Conservation (phyloP, 1,284 basidiomycete genomes). For the Kwoniella shivajii region DNA sequence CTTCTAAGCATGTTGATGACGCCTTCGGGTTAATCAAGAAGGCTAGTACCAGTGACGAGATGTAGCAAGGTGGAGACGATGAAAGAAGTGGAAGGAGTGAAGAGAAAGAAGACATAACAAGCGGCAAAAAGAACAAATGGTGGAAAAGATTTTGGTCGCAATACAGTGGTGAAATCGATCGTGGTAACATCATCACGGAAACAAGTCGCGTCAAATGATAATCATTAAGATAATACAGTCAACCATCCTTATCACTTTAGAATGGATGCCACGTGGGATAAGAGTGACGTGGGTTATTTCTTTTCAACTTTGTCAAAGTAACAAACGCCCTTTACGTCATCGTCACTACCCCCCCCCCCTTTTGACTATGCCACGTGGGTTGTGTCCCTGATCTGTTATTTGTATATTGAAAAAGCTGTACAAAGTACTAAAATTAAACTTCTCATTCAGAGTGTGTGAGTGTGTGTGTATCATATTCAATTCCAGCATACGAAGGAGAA, state of each 20-base stretch:
- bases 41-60: neutral
- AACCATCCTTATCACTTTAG: neutral
- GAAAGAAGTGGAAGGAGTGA: neutral
- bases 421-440: too few species aligned
- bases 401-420: neutral
- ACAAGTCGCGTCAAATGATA: slow-evolving; percentile 11
- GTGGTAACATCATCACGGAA: neutral
- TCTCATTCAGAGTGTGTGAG: too few species aligned
- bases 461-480: too few species aligned
- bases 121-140: neutral
- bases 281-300: slow-evolving; percentile 1
- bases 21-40: neutral
- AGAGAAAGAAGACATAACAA: neutral
- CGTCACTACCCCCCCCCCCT: neutral
- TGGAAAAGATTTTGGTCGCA: neutral
- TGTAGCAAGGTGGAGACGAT: neutral
- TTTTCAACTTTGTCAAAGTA: neutral
- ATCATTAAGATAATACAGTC: slow-evolving; percentile 5
- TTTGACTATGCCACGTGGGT: neutral
- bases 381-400: neutral
- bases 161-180: neutral
- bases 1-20: slow-evolving; percentile 37
- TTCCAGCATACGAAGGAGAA: neutral
- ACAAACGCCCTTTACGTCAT: slow-evolving; percentile 1
- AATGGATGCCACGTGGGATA: neutral